A percentile compares a stretch with the other conserved stretches of the same genome.
Evolutionary conservation across 2,329 filamentous ascomycete species (phyloP).

Genomic region (Botrytis hyacinthi): DNA sequence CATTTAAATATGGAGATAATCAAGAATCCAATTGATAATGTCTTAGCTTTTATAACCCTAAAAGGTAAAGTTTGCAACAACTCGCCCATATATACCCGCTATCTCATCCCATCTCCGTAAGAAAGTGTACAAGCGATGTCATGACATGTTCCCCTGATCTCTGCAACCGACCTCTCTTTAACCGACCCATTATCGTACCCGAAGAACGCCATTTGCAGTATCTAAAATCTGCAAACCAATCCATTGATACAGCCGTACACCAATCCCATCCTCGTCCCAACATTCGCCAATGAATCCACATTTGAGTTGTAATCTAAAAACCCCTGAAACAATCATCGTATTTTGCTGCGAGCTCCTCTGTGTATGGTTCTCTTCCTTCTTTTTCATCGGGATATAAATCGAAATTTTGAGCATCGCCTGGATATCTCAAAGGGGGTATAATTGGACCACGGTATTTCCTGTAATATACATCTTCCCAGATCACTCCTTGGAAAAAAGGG

Average conservation of each 20-base stretch:
- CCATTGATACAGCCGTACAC: slow-evolving; percentile 14
- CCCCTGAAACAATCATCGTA: slow-evolving; percentile 71
- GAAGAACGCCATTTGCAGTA: slow-evolving; percentile 20
- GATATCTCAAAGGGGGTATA: slow-evolving; percentile 68
- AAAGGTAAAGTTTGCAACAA: neutral
- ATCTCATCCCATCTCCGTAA: neutral
- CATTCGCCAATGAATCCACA: slow-evolving; percentile 13
- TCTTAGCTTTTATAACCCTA: slow-evolving; percentile 5
- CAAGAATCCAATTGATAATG: neutral
- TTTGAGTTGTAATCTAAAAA: slow-evolving; percentile 49
- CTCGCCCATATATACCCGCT: neutral
- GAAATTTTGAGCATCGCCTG: slow-evolving; percentile 77
- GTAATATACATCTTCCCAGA: slow-evolving; percentile 71
- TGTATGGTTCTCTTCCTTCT: slow-evolving; percentile 62
- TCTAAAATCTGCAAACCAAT: slow-evolving; percentile 8
- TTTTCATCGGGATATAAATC: slow-evolving; percentile 80
- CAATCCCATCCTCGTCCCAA: neutral
- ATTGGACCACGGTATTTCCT: slow-evolving; percentile 68
- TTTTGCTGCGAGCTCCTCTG: slow-evolving; percentile 63
- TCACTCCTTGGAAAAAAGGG: slow-evolving; percentile 68
- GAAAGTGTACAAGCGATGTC: slow-evolving; percentile 14
- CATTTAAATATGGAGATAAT: neutral
- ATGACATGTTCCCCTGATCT: slow-evolving; percentile 5
- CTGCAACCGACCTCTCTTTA: slow-evolving; percentile 11
- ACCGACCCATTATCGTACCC: slow-evolving; percentile 6